Evolutionary conservation across 2,329 filamentous ascomycete genomes (phyloP), one percentile per base, ranked within the genome.

Genomic region (Lecanicillium sp.): DNA sequence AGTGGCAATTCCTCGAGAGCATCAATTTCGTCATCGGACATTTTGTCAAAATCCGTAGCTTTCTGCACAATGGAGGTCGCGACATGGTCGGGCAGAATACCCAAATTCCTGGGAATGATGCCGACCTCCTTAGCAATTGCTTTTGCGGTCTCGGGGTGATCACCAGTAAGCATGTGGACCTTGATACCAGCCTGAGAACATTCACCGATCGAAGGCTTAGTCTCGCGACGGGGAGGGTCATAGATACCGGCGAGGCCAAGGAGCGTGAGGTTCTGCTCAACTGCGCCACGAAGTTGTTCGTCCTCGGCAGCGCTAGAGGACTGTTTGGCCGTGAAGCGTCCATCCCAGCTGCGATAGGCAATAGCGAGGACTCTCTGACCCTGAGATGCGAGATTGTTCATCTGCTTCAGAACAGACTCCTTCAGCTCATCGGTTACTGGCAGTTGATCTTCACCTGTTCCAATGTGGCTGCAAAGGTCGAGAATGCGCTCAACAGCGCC

Each of bases 201-300:
- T 52, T 82, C 73, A 16, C 67, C 67, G 42, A 89, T 85, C 6
- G 84, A 80, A 1, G 69, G 72, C 16, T 80, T 83, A 1, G 87
- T 88, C 62, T 94, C 87, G 3, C 78, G 75, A 2, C 87, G 84
- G 40, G 86, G 87, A 4, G 87, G 87, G 49, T 94, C 87, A 54
- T 92, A 90, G 45, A 94, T 82, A 40, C 86, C 87, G 35, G 84
- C 80, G 9, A 95, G 71, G n/a, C 88, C 89, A 12, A 85, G 73
- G 44, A 94, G 84, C 3, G 70, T 73, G 22, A 95, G 73, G 20
- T 75, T 68, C 27, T 67, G 64, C 54, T 94, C 87, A 12, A 90
- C 71, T 4, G 70, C 61, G 5, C 66, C 62, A 5, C 87, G 83
- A 3, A 71, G 54, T 29, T 58, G 53, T 36, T 69, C 63, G 6